Conservation (phyloP, 148 eudicot genomes). For the Fagopyrum tataricum region DNA sequence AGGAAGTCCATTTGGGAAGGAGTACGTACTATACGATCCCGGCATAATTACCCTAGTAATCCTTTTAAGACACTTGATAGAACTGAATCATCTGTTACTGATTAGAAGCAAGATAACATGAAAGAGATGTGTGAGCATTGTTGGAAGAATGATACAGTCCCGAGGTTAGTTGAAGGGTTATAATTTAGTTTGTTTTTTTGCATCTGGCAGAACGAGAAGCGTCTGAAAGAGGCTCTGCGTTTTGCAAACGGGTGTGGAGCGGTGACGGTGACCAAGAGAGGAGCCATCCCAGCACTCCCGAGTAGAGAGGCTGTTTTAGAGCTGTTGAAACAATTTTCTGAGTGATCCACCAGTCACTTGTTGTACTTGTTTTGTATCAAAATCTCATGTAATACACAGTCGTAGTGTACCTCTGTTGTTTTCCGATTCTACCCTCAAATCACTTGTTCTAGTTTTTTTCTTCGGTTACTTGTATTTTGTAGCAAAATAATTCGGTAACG, state of each 20-base stretch:
- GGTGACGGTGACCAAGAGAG: slow-evolving; percentile 61
- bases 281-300: slow-evolving; percentile 77
- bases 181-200: background rate
- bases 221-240: slow-evolving; percentile 48
- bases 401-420: background rate
- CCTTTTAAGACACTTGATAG: background rate
- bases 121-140: no score
- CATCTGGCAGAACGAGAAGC: slow-evolving; percentile 55
- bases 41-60: background rate
- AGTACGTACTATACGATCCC: background rate
- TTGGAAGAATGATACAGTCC: background rate
- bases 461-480: background rate
- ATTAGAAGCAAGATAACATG: no score
- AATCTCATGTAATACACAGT: background rate
- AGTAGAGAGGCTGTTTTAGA: slow-evolving; percentile 52
- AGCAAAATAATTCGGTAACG: background rate
- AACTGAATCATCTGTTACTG: background rate
- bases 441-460: background rate
- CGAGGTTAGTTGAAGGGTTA: background rate
- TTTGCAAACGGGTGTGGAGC: slow-evolving; percentile 93
- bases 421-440: background rate
- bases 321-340: slow-evolving; percentile 25
- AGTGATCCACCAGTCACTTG: background rate
- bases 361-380: background rate
- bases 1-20: background rate